Conservation (phyloP, 441 rosid genomes). For the Pelargonium fulgidum region DNA sequence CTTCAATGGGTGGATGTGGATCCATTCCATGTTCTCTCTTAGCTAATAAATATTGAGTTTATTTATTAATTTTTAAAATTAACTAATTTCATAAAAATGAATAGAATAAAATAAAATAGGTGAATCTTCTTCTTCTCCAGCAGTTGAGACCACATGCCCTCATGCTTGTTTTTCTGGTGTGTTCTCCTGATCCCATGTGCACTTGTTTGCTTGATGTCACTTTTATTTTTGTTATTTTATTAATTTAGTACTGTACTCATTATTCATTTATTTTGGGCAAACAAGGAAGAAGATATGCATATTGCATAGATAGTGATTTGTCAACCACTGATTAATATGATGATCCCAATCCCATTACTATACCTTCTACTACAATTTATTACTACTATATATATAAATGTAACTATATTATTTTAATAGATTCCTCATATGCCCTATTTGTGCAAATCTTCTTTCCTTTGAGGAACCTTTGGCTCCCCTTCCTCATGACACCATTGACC, state of each 20-base stretch:
- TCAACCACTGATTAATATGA: constrained; percentile 26
- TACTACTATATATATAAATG: background rate
- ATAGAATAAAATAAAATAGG: background rate
- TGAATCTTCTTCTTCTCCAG: constrained; percentile 19
- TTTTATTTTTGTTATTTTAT: background rate
- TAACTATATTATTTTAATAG: no score
- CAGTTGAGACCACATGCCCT: constrained; percentile 21
- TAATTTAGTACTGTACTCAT: constrained; percentile 1
- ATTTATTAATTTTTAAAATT: background rate
- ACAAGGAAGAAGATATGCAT: constrained; percentile 15
- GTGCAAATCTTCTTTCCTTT: no score
- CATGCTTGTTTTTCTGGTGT: constrained; percentile 17
- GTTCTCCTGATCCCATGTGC: constrained; percentile 41
- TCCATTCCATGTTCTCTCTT: no score
- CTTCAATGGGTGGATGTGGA: no score
- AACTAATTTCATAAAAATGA: constrained; percentile 5
- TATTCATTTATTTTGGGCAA: background rate
- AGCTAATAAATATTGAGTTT: no score
- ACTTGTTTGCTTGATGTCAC: constrained; percentile 9
- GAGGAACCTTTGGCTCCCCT: no score
- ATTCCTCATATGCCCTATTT: no score
- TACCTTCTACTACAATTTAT: background rate
- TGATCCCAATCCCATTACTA: background rate
- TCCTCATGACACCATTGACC: no score
- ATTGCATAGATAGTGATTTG: constrained; percentile 32